phyloP scores from a whole-genome alignment of 352 stramenopile species.

The Phytopythium delawarense region DNA sequence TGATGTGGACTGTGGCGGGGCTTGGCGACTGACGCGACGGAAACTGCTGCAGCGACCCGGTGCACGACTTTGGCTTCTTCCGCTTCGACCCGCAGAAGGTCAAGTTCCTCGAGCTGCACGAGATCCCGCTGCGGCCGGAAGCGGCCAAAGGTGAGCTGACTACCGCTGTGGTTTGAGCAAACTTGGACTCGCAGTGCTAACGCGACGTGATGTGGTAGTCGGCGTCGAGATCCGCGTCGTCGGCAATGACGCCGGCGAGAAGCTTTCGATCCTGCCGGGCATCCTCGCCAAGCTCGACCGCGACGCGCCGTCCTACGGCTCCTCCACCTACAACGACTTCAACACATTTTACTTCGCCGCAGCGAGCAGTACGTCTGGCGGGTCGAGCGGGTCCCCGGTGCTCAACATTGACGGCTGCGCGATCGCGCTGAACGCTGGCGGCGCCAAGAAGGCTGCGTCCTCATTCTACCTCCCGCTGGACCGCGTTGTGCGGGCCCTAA shows the following conservation, averaged over 20 bases:
- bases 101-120: conserved; percentile 81
- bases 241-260: conserved; percentile 91
- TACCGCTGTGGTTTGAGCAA: no score
- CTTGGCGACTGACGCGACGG: neutral
- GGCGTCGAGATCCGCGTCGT: conserved; percentile 90
- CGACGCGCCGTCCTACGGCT: conserved; percentile 86
- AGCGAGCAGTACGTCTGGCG: conserved; percentile 83
- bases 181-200: neutral
- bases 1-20: no score
- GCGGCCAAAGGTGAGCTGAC: conserved; percentile 57
- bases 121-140: conserved; percentile 86
- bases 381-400: conserved; percentile 87
- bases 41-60: conserved; percentile 54
- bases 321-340: conserved; percentile 88
- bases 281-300: conserved; percentile 90
- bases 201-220: conserved; percentile 29
- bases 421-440: conserved; percentile 90
- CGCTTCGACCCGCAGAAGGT: conserved; percentile 86
- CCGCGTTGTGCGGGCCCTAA: conserved; percentile 76
- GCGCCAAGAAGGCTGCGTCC: conserved; percentile 81
- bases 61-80: conserved; percentile 93
- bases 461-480: conserved; percentile 91
- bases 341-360: conserved; percentile 93
- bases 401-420: conserved; percentile 85
- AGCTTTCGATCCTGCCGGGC: conserved; percentile 87